phyloP scores from a whole-genome alignment of 108 stramenopile genomes.

The Pseudonitzschia multiseries region DNA sequence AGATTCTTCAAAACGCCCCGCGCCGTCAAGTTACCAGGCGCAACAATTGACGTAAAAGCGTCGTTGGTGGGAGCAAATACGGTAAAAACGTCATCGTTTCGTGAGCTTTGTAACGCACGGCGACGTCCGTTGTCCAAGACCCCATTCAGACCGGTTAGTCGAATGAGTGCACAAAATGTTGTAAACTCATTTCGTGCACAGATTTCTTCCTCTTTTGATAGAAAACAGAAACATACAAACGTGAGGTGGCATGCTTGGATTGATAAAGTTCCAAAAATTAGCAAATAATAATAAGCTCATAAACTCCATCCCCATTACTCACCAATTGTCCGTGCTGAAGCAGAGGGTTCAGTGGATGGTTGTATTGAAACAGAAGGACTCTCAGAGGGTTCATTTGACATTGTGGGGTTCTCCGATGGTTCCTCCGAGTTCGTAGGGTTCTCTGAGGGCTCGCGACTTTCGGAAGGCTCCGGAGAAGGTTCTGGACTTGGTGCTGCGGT shows the following conservation, averaged over 20 bases:
- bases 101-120: background rate
- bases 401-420: conserved; percentile 11
- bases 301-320: background rate
- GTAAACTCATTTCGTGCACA: background rate
- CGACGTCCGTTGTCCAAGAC: background rate
- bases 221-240: background rate
- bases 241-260: background rate
- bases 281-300: background rate
- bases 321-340: background rate
- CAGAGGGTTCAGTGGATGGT: background rate
- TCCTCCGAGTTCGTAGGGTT: conserved; percentile 6
- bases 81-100: background rate
- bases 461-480: conserved; percentile 5
- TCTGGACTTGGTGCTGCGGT: background rate
- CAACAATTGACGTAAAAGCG: background rate
- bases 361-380: background rate
- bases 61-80: conserved; percentile 12
- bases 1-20: background rate
- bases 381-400: conserved; percentile 1
- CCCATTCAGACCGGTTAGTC: background rate
- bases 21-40: background rate
- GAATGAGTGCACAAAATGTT: background rate
- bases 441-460: background rate
- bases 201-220: background rate
- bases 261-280: too few relatives aligned